phyloP scores from a whole-genome alignment of 352 stramenopile genomes.

The Phytophthora pseudosyringae region DNA sequence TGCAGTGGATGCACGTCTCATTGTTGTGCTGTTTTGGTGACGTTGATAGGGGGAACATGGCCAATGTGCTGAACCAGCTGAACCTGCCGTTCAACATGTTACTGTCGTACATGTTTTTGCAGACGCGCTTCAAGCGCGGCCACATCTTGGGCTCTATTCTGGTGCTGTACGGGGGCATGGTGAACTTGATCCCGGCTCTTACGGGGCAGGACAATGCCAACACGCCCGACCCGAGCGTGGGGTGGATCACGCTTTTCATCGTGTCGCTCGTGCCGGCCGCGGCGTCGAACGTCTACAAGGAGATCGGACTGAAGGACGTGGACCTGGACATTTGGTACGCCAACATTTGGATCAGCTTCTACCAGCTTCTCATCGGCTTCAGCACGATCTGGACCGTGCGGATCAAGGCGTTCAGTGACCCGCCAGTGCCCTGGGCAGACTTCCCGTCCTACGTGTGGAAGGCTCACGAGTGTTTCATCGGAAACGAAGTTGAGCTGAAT shows the following conservation, averaged over 20 bases:
- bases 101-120: constrained; percentile 80
- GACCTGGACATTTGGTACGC: constrained; percentile 91
- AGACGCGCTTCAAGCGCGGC: constrained; percentile 81
- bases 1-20: no score
- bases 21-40: background rate
- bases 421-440: constrained; percentile 75
- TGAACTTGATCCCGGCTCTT: constrained; percentile 85
- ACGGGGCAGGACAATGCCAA: constrained; percentile 70
- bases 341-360: constrained; percentile 88
- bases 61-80: constrained; percentile 86
- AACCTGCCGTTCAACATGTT: constrained; percentile 91
- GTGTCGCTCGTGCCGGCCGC: constrained; percentile 72
- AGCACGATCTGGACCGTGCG: constrained; percentile 83
- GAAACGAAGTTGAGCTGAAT: constrained; percentile 71
- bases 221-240: constrained; percentile 73
- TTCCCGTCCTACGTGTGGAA: constrained; percentile 72
- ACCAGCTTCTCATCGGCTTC: constrained; percentile 79
- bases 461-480: constrained; percentile 79
- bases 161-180: constrained; percentile 85
- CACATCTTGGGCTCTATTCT: constrained; percentile 88
- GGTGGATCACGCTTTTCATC: constrained; percentile 86
- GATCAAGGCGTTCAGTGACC: constrained; percentile 82
- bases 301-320: constrained; percentile 89
- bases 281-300: constrained; percentile 89
- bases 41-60: constrained; percentile 83